phyloP scores from a whole-genome alignment of 2,329 filamentous ascomycete genomes.

The Immersiporthe knoxdaviesiana region DNA sequence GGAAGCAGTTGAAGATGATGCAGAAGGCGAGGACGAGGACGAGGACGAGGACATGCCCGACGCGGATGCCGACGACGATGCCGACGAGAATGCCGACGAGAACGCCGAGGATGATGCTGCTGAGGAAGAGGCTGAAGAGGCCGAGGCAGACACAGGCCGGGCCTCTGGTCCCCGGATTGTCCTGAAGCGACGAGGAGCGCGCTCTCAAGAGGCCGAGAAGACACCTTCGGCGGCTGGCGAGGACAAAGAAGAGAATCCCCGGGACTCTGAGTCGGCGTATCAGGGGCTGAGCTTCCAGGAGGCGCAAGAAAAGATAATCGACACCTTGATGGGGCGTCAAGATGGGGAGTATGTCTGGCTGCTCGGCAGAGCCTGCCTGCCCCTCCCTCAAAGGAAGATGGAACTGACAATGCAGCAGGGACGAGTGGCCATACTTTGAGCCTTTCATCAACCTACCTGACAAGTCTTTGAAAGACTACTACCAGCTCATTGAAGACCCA shows the following conservation, averaged over 20 bases:
- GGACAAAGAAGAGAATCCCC: slow-evolving; percentile 52
- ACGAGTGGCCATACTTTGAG: slow-evolving; percentile 70
- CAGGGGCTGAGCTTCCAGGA: slow-evolving; percentile 78
- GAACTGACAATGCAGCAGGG: slow-evolving; percentile 49
- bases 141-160: slow-evolving; percentile 32
- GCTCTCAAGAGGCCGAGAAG: slow-evolving; percentile 36
- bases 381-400: slow-evolving; percentile 7
- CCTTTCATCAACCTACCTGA: slow-evolving; percentile 80
- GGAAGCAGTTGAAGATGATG: slow-evolving; percentile 30
- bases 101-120: slow-evolving; percentile 39
- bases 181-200: slow-evolving; percentile 32
- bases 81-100: slow-evolving; percentile 37
- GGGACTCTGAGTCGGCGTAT: slow-evolving; percentile 63
- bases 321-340: slow-evolving; percentile 70
- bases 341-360: slow-evolving; percentile 61
- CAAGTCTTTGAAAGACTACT: slow-evolving; percentile 80
- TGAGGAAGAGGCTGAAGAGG: slow-evolving; percentile 40
- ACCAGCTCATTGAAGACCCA: slow-evolving; percentile 79
- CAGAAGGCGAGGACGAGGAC: slow-evolving; percentile 36
- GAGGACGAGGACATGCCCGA: slow-evolving; percentile 36
- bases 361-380: slow-evolving; percentile 1
- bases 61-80: slow-evolving; percentile 39
- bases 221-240: slow-evolving; percentile 34
- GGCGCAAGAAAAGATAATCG: slow-evolving; percentile 83
- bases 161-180: slow-evolving; percentile 29